Conservation (phyloP, 2,329 filamentous ascomycete species). For the Eutypa lata region DNA sequence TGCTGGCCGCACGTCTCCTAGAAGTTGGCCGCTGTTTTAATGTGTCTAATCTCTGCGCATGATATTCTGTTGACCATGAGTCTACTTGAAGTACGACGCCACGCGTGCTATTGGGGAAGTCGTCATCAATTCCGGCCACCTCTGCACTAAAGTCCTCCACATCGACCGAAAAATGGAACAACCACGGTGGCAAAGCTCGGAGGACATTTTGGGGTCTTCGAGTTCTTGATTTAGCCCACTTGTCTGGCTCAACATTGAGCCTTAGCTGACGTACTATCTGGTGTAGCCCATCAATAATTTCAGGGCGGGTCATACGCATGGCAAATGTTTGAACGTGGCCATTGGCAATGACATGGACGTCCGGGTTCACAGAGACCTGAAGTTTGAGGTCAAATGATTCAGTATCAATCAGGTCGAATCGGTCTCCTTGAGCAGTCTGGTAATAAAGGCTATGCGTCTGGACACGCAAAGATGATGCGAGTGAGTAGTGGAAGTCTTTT, state of each 20-base stretch:
- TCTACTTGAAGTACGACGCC: slow-evolving; percentile 85
- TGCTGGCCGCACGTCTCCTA: slow-evolving; percentile 72
- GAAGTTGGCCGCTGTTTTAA: slow-evolving; percentile 51
- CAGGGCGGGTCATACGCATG: slow-evolving; percentile 83
- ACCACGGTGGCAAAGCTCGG: slow-evolving; percentile 77
- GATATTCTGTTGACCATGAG: slow-evolving; percentile 85
- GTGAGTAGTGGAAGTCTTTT: slow-evolving; percentile 80
- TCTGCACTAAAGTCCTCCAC: slow-evolving; percentile 88
- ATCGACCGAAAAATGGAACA: slow-evolving; percentile 79
- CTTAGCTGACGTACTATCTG: slow-evolving; percentile 86
- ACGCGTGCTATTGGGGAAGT: slow-evolving; percentile 76
- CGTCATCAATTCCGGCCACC: slow-evolving; percentile 81
- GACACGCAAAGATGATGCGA: slow-evolving; percentile 77
- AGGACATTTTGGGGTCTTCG: slow-evolving; percentile 65
- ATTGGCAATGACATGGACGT: slow-evolving; percentile 76
- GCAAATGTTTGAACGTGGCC: slow-evolving; percentile 84
- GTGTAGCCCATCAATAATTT: slow-evolving; percentile 87
- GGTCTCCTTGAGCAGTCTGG: slow-evolving; percentile 77
- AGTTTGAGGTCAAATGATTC: slow-evolving; percentile 86
- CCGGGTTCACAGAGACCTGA: slow-evolving; percentile 79
- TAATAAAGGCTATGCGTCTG: slow-evolving; percentile 91
- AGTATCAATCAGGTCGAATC: slow-evolving; percentile 83
- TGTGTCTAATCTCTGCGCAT: slow-evolving; percentile 71
- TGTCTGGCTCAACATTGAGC: slow-evolving; percentile 64
- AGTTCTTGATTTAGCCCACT: slow-evolving; percentile 46